Evolutionary conservation across 2,329 filamentous ascomycete species (phyloP).

Genomic region (Scytalidium lignicola): DNA sequence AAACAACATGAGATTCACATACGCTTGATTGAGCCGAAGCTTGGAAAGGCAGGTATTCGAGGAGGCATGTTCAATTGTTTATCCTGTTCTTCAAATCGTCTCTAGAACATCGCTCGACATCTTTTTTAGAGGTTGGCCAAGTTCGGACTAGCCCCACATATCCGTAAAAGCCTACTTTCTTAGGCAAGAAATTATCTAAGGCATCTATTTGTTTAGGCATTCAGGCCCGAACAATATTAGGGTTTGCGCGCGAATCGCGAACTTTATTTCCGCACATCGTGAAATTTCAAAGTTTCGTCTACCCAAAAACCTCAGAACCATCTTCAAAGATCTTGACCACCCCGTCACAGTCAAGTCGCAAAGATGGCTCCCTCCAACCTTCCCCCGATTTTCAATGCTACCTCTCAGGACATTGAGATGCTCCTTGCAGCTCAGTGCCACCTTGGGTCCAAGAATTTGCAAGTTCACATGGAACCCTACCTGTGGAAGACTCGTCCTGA

Average conservation of each 20-base stretch:
- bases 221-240: constrained; percentile 8
- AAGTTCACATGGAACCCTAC: constrained; percentile 99
- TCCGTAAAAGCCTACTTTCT: constrained; percentile 2
- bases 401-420: constrained; percentile 97
- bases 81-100: not conserved
- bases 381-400: constrained; percentile 93
- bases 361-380: constrained; percentile 96
- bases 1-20: constrained; percentile 26
- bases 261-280: constrained; percentile 33
- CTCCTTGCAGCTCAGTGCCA: constrained; percentile 95
- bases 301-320: constrained; percentile 16
- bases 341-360: constrained; percentile 46
- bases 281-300: constrained; percentile 26
- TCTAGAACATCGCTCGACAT: not conserved
- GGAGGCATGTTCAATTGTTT: constrained; percentile 51
- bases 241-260: constrained; percentile 27
- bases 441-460: constrained; percentile 97
- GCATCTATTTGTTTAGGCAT: not conserved
- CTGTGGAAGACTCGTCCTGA: constrained; percentile 99
- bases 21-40: constrained; percentile 57
- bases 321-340: constrained; percentile 30
- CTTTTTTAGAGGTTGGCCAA: not conserved
- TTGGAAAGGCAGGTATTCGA: constrained; percentile 56
- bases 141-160: constrained; percentile 6
- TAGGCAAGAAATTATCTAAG: not conserved